Evolutionary conservation across 2,329 filamentous ascomycete genomes (phyloP).

Genomic region (Fusarium decemcellulare): DNA sequence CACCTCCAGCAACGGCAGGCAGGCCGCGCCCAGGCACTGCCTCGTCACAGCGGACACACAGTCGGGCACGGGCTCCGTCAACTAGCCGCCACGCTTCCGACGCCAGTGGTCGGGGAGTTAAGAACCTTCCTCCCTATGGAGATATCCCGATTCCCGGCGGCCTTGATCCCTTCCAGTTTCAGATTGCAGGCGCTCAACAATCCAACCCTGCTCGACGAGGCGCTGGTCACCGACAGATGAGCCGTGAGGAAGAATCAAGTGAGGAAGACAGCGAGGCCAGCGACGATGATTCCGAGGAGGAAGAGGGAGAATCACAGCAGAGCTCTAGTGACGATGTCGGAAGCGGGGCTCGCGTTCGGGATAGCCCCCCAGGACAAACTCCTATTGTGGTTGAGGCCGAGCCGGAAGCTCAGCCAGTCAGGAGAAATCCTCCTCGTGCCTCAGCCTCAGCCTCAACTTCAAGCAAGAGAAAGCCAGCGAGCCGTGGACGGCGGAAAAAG

Average conservation of each 20-base stretch:
- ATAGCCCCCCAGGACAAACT: slow-evolving; percentile 48
- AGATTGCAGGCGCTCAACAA: slow-evolving; percentile 61
- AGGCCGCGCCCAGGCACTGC: slow-evolving; percentile 60
- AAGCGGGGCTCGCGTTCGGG: slow-evolving; percentile 52
- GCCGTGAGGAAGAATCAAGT: slow-evolving; percentile 51
- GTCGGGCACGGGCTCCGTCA: slow-evolving; percentile 48
- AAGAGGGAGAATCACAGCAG: slow-evolving; percentile 48
- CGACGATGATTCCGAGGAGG: slow-evolving; percentile 44
- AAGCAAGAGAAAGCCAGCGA: slow-evolving; percentile 57
- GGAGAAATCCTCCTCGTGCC: slow-evolving; percentile 56
- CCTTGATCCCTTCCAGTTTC: slow-evolving; percentile 67
- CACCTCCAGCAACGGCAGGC: slow-evolving; percentile 59
- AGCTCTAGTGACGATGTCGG: slow-evolving; percentile 56
- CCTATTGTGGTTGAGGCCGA: slow-evolving; percentile 57
- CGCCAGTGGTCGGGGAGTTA: slow-evolving; percentile 51
- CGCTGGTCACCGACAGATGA: slow-evolving; percentile 46
- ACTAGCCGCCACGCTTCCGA: slow-evolving; percentile 62
- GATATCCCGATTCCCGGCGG: slow-evolving; percentile 47
- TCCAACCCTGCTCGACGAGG: slow-evolving; percentile 50
- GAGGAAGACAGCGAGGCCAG: slow-evolving; percentile 53
- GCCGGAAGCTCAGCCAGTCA: slow-evolving; percentile 44
- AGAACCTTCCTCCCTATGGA: slow-evolving; percentile 50
- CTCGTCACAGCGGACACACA: slow-evolving; percentile 55
- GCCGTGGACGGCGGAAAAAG: slow-evolving; percentile 54
- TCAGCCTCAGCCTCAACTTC: slow-evolving; percentile 55